Base-by-base conservation (phyloP, 1,139 yeast species). In the Suhomyces guaymorum region DNA sequence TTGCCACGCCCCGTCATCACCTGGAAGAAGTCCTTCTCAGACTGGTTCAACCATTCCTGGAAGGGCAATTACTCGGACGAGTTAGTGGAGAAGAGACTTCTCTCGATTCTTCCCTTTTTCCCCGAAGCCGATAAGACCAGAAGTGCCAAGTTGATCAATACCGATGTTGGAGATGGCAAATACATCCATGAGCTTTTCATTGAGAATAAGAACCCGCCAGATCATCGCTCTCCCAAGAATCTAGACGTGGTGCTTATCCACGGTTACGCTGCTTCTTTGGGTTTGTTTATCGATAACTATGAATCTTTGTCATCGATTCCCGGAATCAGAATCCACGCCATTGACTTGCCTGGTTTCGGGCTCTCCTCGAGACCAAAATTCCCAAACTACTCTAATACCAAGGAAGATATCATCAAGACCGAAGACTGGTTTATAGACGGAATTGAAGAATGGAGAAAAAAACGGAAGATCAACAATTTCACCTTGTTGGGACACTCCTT, bases 401-500 rank as follows among this genome's bases (percentile, higher is more conserved):
- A 59, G 28, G 62, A 64, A 26, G 59, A 42, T 13, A 39, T 55
- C 3, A 44, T 55, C 13, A 70, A 73, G 43, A 78, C 82, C 10
- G 96, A 88, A 54, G 71, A 77, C 43, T 82, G 87, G 71, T 90
- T 88, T 48, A 68, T 83, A 22, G 95, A 87, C 47, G 69, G 90
- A 1, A 57, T 92, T n/a, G 97, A 92, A 54, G 68, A 66, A 43
- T 92, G 98, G 98, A 71, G 97, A 44, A 54, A 55, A 25, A 66
- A 63, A 19, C 70, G 84, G 28, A 66, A 70, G 0, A 59, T 85
- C 26, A 65, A 71, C 4, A 74, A 74, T 43, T 81, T 92, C 49
- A 79, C 85, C 18, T 59, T 92, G 15, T 73, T 92, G 41, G 97
- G 96, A 1, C 98, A 92, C 59, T 89, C 97, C 0, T 78, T 89